Evolutionary conservation across 768 basidiomycete species (phyloP), one percentile per base, ranked within the genome.

Genomic region (Amanita phalloides): DNA sequence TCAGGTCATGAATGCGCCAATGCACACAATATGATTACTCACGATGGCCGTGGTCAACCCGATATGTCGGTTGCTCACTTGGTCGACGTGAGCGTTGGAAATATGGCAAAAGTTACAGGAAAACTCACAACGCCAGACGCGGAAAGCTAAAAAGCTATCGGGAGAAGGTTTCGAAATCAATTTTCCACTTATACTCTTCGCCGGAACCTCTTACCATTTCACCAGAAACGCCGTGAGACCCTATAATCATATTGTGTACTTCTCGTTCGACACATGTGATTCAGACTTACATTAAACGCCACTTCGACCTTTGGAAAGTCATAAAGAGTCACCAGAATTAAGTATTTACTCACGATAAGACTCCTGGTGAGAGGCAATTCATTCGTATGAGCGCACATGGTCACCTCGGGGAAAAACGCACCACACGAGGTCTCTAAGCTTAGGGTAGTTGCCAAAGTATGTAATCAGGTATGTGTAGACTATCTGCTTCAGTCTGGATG

Each of bases 391-490:
- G 14, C 9, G 28, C 49, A 28, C 8, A 36, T 25, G 4, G 8
- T n/a, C 11, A 33, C 33, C 32, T 33, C 1, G 1, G 4, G 3
- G 4, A 28, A 25, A 53, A n/a, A 60, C 72, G 51, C 54, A 76
- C 77, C 72, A 75, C 9, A 77, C 66, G 10, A 76, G 58, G 0
- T 56, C 53, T 5, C 1, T 45, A 5, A 77, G 67, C 33, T 55
- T 54, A 3, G 49, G 36, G 0, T 51, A 49, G 21, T 67, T 53
- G 35, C 65, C 65, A 32, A 63, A 77, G 53, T 76, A 61, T n/a
- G 67, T 70, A 32, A 79, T 57, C 4, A 71, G 56, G 57, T 79
- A 79, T 3, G 65, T 66, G 51, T 78, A 79, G 17, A 72, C 78
- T 79, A 20, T 44, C 23, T 10, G 35, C 25, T 14, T 28, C 49